phyloP scores from a whole-genome alignment of 2,329 filamentous ascomycete genomes.

The Phyllosticta citriasiana region DNA sequence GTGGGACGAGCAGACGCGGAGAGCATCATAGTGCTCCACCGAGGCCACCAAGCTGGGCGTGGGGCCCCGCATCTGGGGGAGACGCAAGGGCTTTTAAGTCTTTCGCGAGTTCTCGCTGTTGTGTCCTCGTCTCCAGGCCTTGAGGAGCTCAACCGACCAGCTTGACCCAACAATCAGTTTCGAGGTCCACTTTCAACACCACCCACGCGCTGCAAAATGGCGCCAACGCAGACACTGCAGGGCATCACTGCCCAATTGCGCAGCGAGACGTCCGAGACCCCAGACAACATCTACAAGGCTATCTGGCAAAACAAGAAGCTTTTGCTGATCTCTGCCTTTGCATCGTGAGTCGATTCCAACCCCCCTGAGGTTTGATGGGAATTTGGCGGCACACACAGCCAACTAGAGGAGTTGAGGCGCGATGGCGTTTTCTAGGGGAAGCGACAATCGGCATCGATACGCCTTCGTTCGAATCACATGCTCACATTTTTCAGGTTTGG shows the following conservation, averaged over 20 bases:
- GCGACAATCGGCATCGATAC: background rate
- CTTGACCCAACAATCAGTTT: background rate
- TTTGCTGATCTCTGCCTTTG: slow-evolving; percentile 21
- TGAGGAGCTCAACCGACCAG: background rate
- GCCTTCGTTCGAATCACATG: background rate
- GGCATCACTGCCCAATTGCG: slow-evolving; percentile 1
- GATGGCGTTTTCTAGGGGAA: too few relatives aligned
- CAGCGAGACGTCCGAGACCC: background rate
- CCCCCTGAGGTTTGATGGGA: background rate
- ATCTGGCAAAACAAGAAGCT: slow-evolving; percentile 21
- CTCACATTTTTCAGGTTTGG: slow-evolving; percentile 30
- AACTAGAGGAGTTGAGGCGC: too few relatives aligned
- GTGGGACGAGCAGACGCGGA: background rate
- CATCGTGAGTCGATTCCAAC: slow-evolving; percentile 16
- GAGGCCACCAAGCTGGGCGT: background rate
- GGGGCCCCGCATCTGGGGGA: background rate
- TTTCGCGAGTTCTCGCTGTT: background rate
- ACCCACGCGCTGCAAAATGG: background rate
- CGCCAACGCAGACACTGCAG: background rate
- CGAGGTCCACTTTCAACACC: background rate
- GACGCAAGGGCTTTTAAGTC: background rate
- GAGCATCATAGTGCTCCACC: background rate
- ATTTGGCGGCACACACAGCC: too few relatives aligned
- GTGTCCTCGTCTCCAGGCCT: background rate
- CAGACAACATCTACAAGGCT: slow-evolving; percentile 20